Evolutionary conservation across 768 basidiomycete genomes (phyloP).

Genomic region (Asterophora parasitica): DNA sequence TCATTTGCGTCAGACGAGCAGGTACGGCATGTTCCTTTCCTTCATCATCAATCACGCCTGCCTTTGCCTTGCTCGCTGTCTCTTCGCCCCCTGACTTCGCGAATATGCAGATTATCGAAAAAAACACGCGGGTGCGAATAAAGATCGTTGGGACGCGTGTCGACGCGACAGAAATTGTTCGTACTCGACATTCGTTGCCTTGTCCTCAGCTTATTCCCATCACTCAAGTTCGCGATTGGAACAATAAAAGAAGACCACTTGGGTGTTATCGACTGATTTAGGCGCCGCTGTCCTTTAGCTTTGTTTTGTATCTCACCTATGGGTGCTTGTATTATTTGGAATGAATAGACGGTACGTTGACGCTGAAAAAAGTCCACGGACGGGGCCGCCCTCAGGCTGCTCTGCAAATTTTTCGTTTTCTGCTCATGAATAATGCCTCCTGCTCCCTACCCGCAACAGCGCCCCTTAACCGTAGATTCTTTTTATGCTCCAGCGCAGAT

Average conservation of each 20-base stretch:
- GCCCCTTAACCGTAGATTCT: too few species aligned
- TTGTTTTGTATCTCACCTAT: constrained; percentile 3
- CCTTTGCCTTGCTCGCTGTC: neutral
- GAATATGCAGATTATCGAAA: constrained; percentile 73
- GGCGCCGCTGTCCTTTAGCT: neutral
- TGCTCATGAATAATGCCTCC: too few species aligned
- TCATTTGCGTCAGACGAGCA: constrained; percentile 91
- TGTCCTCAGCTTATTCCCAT: constrained; percentile 1
- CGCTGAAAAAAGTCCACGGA: too few species aligned
- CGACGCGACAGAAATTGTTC: constrained; percentile 94
- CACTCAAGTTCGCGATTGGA: constrained; percentile 84
- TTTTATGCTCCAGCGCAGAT: too few species aligned
- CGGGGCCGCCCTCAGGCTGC: too few species aligned
- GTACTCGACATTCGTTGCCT: constrained; percentile 22
- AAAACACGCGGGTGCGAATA: constrained; percentile 85
- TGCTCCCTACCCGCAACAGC: too few species aligned
- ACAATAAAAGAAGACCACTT: constrained; percentile 98
- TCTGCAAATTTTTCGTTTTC: too few species aligned
- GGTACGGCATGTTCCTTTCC: constrained; percentile 35
- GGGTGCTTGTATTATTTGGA: neutral
- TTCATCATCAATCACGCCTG: neutral
- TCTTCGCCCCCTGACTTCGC: constrained; percentile 4
- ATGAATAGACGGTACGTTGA: neutral
- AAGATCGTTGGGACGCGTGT: constrained; percentile 99
- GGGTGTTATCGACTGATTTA: constrained; percentile 77